phyloP scores from a whole-genome alignment of 805 yeast genomes.

The Teunomyces lycoperdinae region DNA sequence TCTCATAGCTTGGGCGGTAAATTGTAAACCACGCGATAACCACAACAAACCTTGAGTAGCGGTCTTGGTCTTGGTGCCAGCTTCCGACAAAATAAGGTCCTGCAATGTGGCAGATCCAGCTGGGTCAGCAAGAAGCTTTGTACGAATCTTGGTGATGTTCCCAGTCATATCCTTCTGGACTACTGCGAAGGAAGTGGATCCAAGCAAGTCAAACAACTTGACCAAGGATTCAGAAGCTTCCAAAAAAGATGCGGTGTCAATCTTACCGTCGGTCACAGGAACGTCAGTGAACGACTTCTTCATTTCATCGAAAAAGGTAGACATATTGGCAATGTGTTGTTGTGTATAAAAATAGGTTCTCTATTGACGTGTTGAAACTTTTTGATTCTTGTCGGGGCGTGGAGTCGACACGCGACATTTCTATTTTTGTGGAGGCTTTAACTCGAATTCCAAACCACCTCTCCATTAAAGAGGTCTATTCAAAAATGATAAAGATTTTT shows the following conservation, averaged over 20 bases:
- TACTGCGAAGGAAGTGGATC: constrained; percentile 79
- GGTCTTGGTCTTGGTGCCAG: constrained; percentile 60
- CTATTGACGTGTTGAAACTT: background rate
- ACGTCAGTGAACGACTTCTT: constrained; percentile 75
- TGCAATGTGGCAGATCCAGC: constrained; percentile 66
- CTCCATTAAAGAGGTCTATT: background rate
- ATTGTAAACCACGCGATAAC: constrained; percentile 82
- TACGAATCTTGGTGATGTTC: constrained; percentile 72
- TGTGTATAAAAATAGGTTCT: background rate
- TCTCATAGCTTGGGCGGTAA: constrained; percentile 87
- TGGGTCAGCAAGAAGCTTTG: constrained; percentile 64
- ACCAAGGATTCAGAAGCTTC: constrained; percentile 84
- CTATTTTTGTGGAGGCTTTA: background rate
- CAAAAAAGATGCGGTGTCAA: constrained; percentile 72
- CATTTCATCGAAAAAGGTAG: constrained; percentile 80
- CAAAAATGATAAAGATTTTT: background rate
- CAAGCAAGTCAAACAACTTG: constrained; percentile 77
- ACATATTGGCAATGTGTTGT: constrained; percentile 32
- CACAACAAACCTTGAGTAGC: constrained; percentile 91
- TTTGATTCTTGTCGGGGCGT: background rate
- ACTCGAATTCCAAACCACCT: too few species aligned
- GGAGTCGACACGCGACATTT: background rate
- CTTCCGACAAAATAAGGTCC: constrained; percentile 72
- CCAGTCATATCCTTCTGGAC: constrained; percentile 90
- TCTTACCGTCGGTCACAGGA: constrained; percentile 56